These are phyloP conservation scores for Cardamine resedifolia DNA, from an alignment of 345 rosid genomes.

Conservation along the genomic window DNA sequence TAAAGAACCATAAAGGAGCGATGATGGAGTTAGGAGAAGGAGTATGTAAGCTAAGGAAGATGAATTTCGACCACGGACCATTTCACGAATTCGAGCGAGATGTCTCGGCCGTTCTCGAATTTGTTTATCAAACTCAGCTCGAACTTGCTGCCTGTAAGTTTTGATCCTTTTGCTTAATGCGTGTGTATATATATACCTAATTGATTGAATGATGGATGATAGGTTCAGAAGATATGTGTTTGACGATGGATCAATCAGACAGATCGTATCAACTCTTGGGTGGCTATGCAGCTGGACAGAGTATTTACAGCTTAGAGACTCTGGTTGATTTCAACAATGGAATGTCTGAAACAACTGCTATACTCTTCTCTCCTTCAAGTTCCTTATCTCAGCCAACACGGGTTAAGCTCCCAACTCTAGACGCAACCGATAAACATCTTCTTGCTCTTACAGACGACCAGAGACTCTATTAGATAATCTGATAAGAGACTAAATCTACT, in stretches of 20 bases:
- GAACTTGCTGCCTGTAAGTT: conserved; percentile 88
- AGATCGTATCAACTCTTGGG: conserved; percentile 82
- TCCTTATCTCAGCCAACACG: conserved; percentile 36
- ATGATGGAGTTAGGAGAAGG: conserved; percentile 99
- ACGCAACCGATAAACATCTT: conserved; percentile 40
- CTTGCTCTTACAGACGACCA: background rate
- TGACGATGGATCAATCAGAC: conserved; percentile 83
- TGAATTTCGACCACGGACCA: conserved; percentile 69
- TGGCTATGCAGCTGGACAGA: conserved; percentile 78
- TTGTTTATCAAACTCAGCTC: conserved; percentile 77
- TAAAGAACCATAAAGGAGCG: conserved; percentile 85
- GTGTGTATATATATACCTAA: background rate
- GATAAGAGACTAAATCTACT: conserved; percentile 2
- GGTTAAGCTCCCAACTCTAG: conserved; percentile 64
- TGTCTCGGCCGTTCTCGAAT: conserved; percentile 68
- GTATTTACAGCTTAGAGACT: conserved; percentile 52
- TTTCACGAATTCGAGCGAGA: conserved; percentile 70
- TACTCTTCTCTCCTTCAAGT: conserved; percentile 50
- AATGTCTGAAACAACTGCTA: conserved; percentile 35
- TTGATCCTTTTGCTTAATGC: background rate
- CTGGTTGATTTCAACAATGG: conserved; percentile 37
- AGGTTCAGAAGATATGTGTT: conserved; percentile 77
- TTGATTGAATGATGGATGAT: background rate
- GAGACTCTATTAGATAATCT: background rate
- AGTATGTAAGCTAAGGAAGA: conserved; percentile 75